These are phyloP conservation scores for Panaeolus cyanescens DNA, from an alignment of 768 basidiomycete genomes.

Conservation along the genomic window DNA sequence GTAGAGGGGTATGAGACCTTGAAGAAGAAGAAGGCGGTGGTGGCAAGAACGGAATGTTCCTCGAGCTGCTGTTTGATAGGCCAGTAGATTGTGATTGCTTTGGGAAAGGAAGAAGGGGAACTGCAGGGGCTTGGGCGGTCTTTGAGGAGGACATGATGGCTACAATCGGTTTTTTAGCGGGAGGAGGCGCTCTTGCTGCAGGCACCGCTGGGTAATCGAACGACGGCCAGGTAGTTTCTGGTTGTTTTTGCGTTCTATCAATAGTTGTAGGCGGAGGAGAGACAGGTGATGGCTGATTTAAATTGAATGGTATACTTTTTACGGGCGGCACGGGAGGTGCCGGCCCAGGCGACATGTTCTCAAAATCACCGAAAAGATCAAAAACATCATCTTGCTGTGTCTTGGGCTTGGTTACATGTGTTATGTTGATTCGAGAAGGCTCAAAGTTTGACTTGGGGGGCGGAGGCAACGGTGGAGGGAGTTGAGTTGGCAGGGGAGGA, in stretches of 20 bases:
- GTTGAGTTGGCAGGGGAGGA: slow-evolving; percentile 38
- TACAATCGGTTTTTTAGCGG: slow-evolving; percentile 17
- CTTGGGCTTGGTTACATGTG: neutral
- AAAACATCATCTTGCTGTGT: slow-evolving; percentile 20
- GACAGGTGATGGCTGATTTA: slow-evolving; percentile 12
- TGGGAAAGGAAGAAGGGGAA: slow-evolving; percentile 17
- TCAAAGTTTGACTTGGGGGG: slow-evolving; percentile 34
- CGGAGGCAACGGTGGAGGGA: slow-evolving; percentile 50
- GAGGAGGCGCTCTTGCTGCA: slow-evolving; percentile 10
- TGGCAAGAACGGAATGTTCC: slow-evolving; percentile 17
- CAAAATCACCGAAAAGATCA: slow-evolving; percentile 30
- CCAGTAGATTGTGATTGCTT: slow-evolving; percentile 6
- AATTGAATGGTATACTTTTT: slow-evolving; percentile 4
- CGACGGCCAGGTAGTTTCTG: slow-evolving; percentile 16
- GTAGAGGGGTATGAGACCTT: slow-evolving; percentile 22
- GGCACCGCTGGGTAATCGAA: slow-evolving; percentile 18
- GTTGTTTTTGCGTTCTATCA: neutral
- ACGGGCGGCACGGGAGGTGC: slow-evolving; percentile 16
- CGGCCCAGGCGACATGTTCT: slow-evolving; percentile 2
- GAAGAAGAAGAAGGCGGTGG: slow-evolving; percentile 28
- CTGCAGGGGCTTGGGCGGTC: slow-evolving; percentile 8
- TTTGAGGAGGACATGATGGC: slow-evolving; percentile 31
- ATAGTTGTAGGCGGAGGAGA: neutral
- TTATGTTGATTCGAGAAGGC: slow-evolving; percentile 11
- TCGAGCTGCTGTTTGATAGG: slow-evolving; percentile 2